These are phyloP conservation scores for Entomortierella parvispora DNA, from an alignment of 192 early-diverging fungal species.

Conservation along the genomic window DNA sequence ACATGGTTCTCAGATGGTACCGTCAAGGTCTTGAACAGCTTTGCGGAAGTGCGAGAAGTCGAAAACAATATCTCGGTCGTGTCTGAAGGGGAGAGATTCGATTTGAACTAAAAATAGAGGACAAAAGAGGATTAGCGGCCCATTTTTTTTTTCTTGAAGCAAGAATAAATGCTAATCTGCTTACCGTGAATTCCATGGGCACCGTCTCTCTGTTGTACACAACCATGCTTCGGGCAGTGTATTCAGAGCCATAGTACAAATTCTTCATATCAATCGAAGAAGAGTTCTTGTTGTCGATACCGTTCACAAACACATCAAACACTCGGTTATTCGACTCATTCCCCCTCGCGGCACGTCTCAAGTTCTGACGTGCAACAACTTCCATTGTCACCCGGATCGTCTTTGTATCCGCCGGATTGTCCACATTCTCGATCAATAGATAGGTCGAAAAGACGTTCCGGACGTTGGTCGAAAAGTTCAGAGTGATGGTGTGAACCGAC, in stretches of 20 bases:
- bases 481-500: constrained; percentile 59
- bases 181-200: constrained; percentile 80
- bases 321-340: constrained; percentile 62
- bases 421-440: constrained; percentile 76
- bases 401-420: constrained; percentile 78
- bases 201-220: constrained; percentile 79
- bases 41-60: constrained; percentile 73
- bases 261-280: constrained; percentile 74
- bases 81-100: constrained; percentile 69
- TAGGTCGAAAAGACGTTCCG: constrained; percentile 79
- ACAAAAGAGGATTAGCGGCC: background rate
- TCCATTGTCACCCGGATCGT: constrained; percentile 79
- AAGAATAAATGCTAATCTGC: background rate
- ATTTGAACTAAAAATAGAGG: constrained; percentile 58
- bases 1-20: constrained; percentile 72
- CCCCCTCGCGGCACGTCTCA: constrained; percentile 46
- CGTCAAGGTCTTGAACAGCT: constrained; percentile 76
- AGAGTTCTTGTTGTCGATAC: constrained; percentile 58
- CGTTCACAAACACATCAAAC: constrained; percentile 82
- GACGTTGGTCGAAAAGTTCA: constrained; percentile 66
- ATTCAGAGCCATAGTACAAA: constrained; percentile 77
- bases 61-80: constrained; percentile 81
- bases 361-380: constrained; percentile 61
- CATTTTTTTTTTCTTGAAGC: background rate
- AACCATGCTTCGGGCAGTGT: constrained; percentile 75